Evolutionary conservation across 371 early-diverging fungal species (phyloP), one percentile per base, ranked within the genome.

Genomic region (Mucor mucedo): DNA sequence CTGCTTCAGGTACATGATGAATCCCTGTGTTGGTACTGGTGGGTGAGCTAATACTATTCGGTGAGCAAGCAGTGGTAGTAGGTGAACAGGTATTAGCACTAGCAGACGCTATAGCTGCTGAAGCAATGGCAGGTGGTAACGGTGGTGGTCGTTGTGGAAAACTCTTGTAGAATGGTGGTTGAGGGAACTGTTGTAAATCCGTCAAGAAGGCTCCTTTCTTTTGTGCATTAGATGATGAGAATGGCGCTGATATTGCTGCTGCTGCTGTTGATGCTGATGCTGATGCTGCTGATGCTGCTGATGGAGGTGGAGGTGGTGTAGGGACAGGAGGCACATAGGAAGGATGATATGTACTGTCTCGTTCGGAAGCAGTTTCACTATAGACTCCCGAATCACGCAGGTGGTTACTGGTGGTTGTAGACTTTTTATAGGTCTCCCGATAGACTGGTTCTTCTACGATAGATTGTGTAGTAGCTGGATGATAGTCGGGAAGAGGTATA

Each of bases 311-410:
- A 21, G 21, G 21, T 16, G 30, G 10, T 8, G 58, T 52, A 28
- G 64, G 59, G 4, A 62, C 6, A 11, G 60, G 39, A 6, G 50
- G 40, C 29, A 21, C 28, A 21, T 13, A 5, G 13, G 35, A 35
- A 32, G 55, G 27, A 21, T 21, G 21, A 21, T 21, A 21, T 21
- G 21, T 21, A 21, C 21, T 21, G 50, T 74, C 72, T 52, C 73
- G 71, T 42, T 75, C 76, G 5, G 76, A 76, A 28, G 49, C 40
- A 1, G 52, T 66, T 16, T 75, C 73, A 48, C 77, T 82, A 32
- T 77, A 82, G 8, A 75, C 62, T 13, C 77, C 78, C 6, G 79
- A 82, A 52, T 76, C 78, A 11, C 76, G 71, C 27, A 55, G 39
- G 10, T 2, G 65, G 33, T 14, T 4, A 10, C 5, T 4, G 11